These are phyloP conservation scores for Chalciporus piperatoides DNA, from an alignment of 1,284 basidiomycete species.

Conservation along the genomic window DNA sequence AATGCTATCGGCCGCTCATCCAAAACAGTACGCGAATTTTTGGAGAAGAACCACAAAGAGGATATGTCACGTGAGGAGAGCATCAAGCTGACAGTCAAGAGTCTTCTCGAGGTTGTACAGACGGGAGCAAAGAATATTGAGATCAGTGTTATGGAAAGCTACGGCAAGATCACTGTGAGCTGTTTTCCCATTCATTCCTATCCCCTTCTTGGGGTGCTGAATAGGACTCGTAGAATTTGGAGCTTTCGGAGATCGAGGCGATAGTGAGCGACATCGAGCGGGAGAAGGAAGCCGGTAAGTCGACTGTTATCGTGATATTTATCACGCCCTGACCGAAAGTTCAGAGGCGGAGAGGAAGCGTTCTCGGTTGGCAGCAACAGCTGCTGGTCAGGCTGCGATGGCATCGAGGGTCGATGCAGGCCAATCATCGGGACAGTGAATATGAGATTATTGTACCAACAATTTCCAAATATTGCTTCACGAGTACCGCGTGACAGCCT, in stretches of 20 bases:
- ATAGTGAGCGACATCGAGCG: slow-evolving; percentile 90
- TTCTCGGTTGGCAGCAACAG: slow-evolving; percentile 61
- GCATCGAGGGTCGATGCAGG: slow-evolving; percentile 48
- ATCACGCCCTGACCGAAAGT: slow-evolving; percentile 70
- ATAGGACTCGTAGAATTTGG: slow-evolving; percentile 61
- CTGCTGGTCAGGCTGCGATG: slow-evolving; percentile 86
- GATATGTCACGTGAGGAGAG: slow-evolving; percentile 85
- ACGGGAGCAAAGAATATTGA: slow-evolving; percentile 99
- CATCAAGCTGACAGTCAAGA: slow-evolving; percentile 95
- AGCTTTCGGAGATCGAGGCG: slow-evolving; percentile 81
- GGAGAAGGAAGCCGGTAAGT: slow-evolving; percentile 90
- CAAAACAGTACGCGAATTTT: slow-evolving; percentile 97
- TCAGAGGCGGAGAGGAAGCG: slow-evolving; percentile 91
- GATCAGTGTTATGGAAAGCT: slow-evolving; percentile 94
- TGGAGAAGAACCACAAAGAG: slow-evolving; percentile 98
- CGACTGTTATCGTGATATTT: slow-evolving; percentile 38
- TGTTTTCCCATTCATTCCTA: neutral
- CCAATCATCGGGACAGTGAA: slow-evolving; percentile 38
- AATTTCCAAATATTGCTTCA: slow-evolving; percentile 8
- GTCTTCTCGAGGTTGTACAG: slow-evolving; percentile 96
- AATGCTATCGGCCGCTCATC: slow-evolving; percentile 97
- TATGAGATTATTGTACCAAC: slow-evolving; percentile 15
- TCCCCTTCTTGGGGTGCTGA: slow-evolving; percentile 6
- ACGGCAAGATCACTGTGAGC: slow-evolving; percentile 84
- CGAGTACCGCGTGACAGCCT: neutral